Base-by-base conservation (phyloP, 257 asterid genomes). In the Voacanga thouarsii region DNA sequence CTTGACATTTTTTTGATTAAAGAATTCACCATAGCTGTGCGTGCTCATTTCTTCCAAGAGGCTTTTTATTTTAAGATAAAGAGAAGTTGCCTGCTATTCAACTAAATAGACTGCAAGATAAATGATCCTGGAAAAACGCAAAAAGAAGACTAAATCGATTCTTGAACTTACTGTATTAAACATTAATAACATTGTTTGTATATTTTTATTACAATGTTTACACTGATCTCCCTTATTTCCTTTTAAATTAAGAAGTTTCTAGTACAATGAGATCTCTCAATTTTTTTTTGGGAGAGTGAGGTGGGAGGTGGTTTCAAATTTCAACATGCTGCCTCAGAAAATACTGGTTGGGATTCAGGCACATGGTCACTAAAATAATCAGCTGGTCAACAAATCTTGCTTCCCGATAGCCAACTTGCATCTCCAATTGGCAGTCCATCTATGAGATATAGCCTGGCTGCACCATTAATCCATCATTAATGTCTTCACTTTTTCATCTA, bases 331-430 rank as follows among this genome's bases (percentile, higher is more conserved):
- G 0, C 24, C 61, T 21, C 24, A 53, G 61, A 4, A 14, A 55
- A 23, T 44, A 21, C 28, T n/a, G 75, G n/a, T n/a, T 24, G 24
- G 47, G 60, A 44, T 47, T 26, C 8, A 69, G 55, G 21, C 74
- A 21, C 7, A 11, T 70, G 4, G 30, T 12, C 5, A 70, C 51
- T 70, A 23, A 44, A 70, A 11, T 28, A 70, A 45, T n/a, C 37
- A 45, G n/a, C 44, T 70, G 30, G 15, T 43, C 74, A 44, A 57
- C 74, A 71, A 71, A 47, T 71, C 75, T 70, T 70, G 75, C 30
- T 21, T 55, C 26, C 61, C n/a, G 5, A 71, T 71, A 19, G 60
- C 12, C 60, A 71, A 24, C 37, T 71, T 71, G 60, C 61, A 55
- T 55, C 61, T 21, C 60, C 61, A 47, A 71, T 71, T 71, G 60